Conservation (phyloP, 306 rosid genomes). For the Castanopsis chinensis region DNA sequence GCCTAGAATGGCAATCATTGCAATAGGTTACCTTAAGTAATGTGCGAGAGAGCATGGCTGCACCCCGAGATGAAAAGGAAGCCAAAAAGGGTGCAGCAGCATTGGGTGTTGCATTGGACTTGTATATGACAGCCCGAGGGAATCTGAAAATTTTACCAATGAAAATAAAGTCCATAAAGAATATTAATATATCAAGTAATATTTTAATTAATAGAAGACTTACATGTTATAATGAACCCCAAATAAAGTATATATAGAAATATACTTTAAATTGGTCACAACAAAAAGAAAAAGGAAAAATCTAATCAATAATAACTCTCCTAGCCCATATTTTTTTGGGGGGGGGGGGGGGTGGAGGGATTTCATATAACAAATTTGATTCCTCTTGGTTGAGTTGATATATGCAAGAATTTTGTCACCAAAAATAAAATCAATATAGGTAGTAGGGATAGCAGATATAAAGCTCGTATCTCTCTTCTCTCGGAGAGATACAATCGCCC, state of each 20-base stretch:
- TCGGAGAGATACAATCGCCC: conserved; percentile 39
- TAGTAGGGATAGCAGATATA: conserved; percentile 44
- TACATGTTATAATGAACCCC: no score
- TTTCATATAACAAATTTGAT: no score
- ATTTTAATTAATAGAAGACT: no score
- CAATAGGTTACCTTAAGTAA: conserved; percentile 55
- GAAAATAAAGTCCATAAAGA: no score
- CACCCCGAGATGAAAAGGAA: conserved; percentile 74
- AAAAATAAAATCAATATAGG: conserved; percentile 30
- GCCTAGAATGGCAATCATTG: no score
- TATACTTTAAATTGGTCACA: no score
- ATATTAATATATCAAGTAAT: no score
- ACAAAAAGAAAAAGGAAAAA: no score
- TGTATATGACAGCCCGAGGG: conserved; percentile 51
- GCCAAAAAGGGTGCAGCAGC: conserved; percentile 59
- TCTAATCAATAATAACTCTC: no score
- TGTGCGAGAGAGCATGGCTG: conserved; percentile 40
- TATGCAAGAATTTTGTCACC: conserved; percentile 14
- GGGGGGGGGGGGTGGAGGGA: no score
- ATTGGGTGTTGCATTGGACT: conserved; percentile 22
- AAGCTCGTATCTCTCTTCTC: conserved; percentile 25
- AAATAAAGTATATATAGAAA: no score
- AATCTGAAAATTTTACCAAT: conserved; percentile 32
- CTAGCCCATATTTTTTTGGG: no score
- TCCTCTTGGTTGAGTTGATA: conserved; percentile 55